These are phyloP conservation scores for Trichoderma erinaceum DNA, from an alignment of 495 filamentous ascomycete species.

Conservation along the genomic window DNA sequence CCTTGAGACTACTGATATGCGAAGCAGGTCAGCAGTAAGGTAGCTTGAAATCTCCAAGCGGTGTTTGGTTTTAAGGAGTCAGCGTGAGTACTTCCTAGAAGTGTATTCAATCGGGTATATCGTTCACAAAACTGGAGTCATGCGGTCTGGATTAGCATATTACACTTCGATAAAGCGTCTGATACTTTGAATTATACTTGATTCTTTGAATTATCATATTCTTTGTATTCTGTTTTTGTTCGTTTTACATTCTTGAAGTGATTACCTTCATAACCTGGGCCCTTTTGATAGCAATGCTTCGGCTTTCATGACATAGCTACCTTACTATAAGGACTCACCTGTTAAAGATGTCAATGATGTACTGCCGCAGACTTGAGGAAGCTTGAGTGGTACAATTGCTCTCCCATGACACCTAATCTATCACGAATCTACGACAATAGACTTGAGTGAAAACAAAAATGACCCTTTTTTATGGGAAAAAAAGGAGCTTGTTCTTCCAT, in stretches of 20 bases:
- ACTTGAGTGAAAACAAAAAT: not conserved
- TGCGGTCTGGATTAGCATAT: not conserved
- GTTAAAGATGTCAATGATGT: too few species aligned
- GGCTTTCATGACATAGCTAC: too few species aligned
- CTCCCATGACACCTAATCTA: not conserved
- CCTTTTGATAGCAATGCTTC: too few species aligned
- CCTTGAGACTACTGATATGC: too few species aligned
- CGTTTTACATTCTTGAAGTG: too few species aligned
- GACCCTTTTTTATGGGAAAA: not conserved
- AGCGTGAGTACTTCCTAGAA: not conserved
- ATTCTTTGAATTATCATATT: too few species aligned
- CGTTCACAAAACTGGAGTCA: not conserved
- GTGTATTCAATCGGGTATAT: not conserved
- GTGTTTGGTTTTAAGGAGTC: not conserved
- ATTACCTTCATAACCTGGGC: too few species aligned
- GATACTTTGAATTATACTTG: not conserved
- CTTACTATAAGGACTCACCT: too few species aligned
- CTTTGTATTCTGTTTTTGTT: too few species aligned
- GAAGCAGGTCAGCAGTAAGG: too few species aligned
- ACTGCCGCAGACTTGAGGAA: too few species aligned
- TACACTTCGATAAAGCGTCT: not conserved
- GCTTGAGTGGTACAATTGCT: too few species aligned
- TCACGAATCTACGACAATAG: constrained; percentile 2
- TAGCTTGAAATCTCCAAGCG: not conserved
- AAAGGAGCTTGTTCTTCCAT: not conserved